phyloP scores from a whole-genome alignment of 768 basidiomycete species.

The Hydnum rufescens region DNA sequence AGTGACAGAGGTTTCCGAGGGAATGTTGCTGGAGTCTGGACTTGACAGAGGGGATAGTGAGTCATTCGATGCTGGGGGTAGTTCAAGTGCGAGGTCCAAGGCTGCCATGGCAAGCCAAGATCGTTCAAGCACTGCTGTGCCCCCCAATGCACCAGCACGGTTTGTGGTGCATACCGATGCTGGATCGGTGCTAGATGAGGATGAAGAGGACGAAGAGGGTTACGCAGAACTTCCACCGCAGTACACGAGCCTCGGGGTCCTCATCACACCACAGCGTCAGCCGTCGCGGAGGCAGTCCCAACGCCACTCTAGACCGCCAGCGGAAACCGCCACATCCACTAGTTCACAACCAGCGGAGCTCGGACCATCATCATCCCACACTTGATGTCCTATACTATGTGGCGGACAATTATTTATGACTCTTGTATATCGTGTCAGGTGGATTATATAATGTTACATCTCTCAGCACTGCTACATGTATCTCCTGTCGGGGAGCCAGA shows the following conservation, averaged over 20 bases:
- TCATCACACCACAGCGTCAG: neutral
- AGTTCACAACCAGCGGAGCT: too few relatives aligned
- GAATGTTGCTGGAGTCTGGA: neutral
- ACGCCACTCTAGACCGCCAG: neutral
- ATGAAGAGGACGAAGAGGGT: constrained; percentile 7
- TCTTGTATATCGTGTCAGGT: too few relatives aligned
- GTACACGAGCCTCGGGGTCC: constrained; percentile 1
- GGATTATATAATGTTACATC: too few relatives aligned
- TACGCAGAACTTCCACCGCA: constrained; percentile 10
- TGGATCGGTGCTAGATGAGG: constrained; percentile 2
- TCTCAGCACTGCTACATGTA: too few relatives aligned
- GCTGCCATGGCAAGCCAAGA: neutral
- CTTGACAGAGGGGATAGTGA: neutral
- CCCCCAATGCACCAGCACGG: constrained; percentile 6
- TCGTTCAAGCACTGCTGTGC: neutral
- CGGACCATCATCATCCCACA: too few relatives aligned
- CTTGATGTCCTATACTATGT: too few relatives aligned
- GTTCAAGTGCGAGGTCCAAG: neutral
- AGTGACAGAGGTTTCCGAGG: neutral
- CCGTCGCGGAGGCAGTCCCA: neutral
- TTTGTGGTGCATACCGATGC: constrained; percentile 10
- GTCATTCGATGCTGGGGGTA: neutral
- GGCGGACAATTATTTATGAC: too few relatives aligned
- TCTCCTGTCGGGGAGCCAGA: too few relatives aligned
- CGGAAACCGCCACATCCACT: neutral